Conservation (phyloP, 2,329 filamentous ascomycete genomes). For the Torrubiellomyces zombiae region DNA sequence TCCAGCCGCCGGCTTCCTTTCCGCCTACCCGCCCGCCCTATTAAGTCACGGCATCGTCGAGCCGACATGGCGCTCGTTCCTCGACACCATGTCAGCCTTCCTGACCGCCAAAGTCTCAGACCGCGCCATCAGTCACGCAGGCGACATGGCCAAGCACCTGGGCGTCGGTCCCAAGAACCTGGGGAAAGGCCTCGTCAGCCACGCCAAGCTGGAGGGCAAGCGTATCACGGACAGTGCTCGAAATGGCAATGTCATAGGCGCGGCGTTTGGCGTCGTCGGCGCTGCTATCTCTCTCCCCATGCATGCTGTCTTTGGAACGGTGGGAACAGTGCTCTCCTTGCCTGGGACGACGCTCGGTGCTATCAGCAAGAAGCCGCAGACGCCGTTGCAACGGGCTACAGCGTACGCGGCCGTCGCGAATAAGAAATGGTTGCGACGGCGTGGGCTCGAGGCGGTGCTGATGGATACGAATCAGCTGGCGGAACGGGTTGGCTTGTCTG, state of each 20-base stretch:
- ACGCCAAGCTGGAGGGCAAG: slow-evolving; percentile 20
- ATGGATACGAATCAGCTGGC: slow-evolving; percentile 17
- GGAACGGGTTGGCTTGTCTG: slow-evolving; percentile 11
- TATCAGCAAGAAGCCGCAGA: slow-evolving; percentile 19
- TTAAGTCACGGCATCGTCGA: slow-evolving; percentile 20
- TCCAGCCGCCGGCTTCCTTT: slow-evolving; percentile 20
- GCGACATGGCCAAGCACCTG: slow-evolving; percentile 20
- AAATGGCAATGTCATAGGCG: slow-evolving; percentile 22
- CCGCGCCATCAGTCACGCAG: slow-evolving; percentile 24
- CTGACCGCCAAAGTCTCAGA: slow-evolving; percentile 26
- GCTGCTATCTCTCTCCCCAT: slow-evolving; percentile 23
- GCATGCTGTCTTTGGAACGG: slow-evolving; percentile 17
- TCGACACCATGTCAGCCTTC: slow-evolving; percentile 27
- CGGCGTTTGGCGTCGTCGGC: slow-evolving; percentile 17
- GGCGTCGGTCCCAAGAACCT: slow-evolving; percentile 17
- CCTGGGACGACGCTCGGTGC: slow-evolving; percentile 18
- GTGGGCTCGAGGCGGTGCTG: slow-evolving; percentile 21
- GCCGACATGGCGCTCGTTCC: slow-evolving; percentile 17
- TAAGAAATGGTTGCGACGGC: slow-evolving; percentile 22
- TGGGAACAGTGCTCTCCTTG: slow-evolving; percentile 16
- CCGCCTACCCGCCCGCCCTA: slow-evolving; percentile 20
- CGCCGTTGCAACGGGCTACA: slow-evolving; percentile 22
- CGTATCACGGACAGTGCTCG: slow-evolving; percentile 18
- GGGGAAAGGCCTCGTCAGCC: slow-evolving; percentile 18
- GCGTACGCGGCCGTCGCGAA: slow-evolving; percentile 26